These are phyloP conservation scores for Candida nemodendra DNA, from an alignment of 805 yeast species.

Conservation along the genomic window DNA sequence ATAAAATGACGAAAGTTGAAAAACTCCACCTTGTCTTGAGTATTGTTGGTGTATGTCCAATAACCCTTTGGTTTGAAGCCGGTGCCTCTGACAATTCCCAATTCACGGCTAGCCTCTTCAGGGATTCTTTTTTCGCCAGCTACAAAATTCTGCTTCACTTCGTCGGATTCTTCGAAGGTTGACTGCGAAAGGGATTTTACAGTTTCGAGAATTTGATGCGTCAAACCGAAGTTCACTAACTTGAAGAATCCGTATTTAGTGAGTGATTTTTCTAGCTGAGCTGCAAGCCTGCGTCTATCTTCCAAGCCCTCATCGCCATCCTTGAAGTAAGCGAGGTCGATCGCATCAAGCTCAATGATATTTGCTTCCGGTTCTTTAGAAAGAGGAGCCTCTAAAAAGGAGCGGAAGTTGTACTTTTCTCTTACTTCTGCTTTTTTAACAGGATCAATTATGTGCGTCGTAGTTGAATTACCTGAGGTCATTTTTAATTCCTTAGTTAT, in stretches of 20 bases:
- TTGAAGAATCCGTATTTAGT: conserved; percentile 46
- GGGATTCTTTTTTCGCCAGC: conserved; percentile 33
- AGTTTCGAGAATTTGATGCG: conserved; percentile 31
- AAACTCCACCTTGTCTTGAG: conserved; percentile 41
- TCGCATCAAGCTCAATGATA: conserved; percentile 31
- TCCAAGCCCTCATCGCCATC: conserved; percentile 38
- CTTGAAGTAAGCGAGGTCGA: conserved; percentile 38
- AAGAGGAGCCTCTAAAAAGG: conserved; percentile 30
- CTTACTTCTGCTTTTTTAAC: conserved; percentile 13
- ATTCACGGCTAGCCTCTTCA: conserved; percentile 23
- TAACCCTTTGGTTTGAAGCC: conserved; percentile 47
- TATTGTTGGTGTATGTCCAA: conserved; percentile 43
- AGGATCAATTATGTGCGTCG: background rate
- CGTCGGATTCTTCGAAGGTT: conserved; percentile 39
- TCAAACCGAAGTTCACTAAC: conserved; percentile 40
- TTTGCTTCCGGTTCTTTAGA: conserved; percentile 17
- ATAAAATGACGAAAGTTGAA: conserved; percentile 40
- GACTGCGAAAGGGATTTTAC: conserved; percentile 41
- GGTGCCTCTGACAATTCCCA: conserved; percentile 44
- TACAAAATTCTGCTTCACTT: conserved; percentile 35
- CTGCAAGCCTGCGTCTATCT: conserved; percentile 35
- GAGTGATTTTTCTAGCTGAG: conserved; percentile 38
- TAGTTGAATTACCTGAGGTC: too few species aligned
- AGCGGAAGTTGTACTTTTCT: conserved; percentile 31
- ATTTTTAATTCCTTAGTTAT: too few species aligned